Percentiles rank a stretch among this genome's conserved stretches.
These are phyloP conservation scores for Sclerotiophoma versabilis DNA, from an alignment of 2,329 filamentous ascomycete species.

Conservation along the genomic window DNA sequence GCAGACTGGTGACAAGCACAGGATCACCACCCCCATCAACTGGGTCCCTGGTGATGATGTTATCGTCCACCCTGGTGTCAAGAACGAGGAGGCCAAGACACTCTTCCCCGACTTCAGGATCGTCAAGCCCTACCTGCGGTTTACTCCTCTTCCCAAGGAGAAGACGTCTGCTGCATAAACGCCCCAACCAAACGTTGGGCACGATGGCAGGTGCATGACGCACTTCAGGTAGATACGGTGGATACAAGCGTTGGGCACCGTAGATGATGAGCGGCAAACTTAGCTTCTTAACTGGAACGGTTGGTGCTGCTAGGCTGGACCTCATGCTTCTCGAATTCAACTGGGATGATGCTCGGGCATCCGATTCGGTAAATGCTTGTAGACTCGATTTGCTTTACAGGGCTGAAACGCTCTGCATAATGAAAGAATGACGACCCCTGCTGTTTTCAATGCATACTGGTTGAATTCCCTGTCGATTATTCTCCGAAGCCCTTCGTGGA, in stretches of 20 bases:
- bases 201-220: conserved; percentile 4
- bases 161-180: conserved; percentile 58
- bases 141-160: conserved; percentile 66
- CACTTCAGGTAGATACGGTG: background rate
- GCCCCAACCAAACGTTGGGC: background rate
- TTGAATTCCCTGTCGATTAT: background rate
- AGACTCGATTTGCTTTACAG: conserved; percentile 3
- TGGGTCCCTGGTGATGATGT: conserved; percentile 67
- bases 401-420: conserved; percentile 21
- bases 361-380: conserved; percentile 10
- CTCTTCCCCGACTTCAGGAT: conserved; percentile 67
- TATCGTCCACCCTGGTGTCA: conserved; percentile 66
- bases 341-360: background rate
- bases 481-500: background rate
- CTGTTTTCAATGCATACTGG: conserved; percentile 7
- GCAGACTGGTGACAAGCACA: conserved; percentile 66
- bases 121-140: conserved; percentile 68
- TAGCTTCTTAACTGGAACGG: background rate
- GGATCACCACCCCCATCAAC: conserved; percentile 68
- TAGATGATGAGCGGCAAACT: conserved; percentile 9
- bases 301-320: background rate
- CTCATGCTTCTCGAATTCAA: conserved; percentile 13
- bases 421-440: conserved; percentile 18
- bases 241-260: conserved; percentile 15
- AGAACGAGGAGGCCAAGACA: conserved; percentile 65